Evolutionary conservation across 805 yeast species (phyloP), one percentile per base, ranked within the genome.

Genomic region (Scheffersomyces lignosus): DNA sequence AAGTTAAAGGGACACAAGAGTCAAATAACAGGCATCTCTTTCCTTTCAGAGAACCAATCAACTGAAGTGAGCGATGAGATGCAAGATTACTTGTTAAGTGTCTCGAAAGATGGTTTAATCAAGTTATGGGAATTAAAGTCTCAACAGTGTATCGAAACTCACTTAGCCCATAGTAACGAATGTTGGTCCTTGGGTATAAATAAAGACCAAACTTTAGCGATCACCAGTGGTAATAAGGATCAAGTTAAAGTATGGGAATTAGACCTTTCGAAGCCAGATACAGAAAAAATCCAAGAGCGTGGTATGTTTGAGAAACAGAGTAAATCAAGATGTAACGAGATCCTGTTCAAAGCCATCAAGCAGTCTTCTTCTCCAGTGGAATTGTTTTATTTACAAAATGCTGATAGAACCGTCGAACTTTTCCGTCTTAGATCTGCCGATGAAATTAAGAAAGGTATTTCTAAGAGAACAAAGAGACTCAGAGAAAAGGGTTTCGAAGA

Each of bases 101-200:
- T 83, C 0, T 77, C 95, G 2, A 90, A 89, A 54, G 99, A 93
- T 57, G 98, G 98, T 0, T 67, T 89, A 33, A 73, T 93, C 48
- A 93, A 93, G 58, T 62, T 93, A 24, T 93, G 99, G 99, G 98
- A 93, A 54, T 63, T 93, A 49, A 83, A 81, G 51, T 67, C 93
- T 3, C 88, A 86, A 56, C 95, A 88, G 58, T 87, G 97, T 62
- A 70, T 89, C 4, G 99, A 93, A 58, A 90, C 98, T 1, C 97
- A 90, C 57, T 80, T 89, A 43, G 96, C 97, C 0, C 96, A 88
- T 57, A 73, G 85, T 15, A 90, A 91, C 40, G 98, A 93, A 60
- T 87, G 96, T 65, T 93, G 98, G 98, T 70, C 86, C 3, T 59
- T 89, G 52, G 85, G 78, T 3, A 56, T 80, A 14, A 65, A 69